A percentile compares a stretch with the other conserved stretches of the same genome.
Conservation (phyloP, 2,329 filamentous ascomycete genomes). For the Sporothrix luriei region DNA sequence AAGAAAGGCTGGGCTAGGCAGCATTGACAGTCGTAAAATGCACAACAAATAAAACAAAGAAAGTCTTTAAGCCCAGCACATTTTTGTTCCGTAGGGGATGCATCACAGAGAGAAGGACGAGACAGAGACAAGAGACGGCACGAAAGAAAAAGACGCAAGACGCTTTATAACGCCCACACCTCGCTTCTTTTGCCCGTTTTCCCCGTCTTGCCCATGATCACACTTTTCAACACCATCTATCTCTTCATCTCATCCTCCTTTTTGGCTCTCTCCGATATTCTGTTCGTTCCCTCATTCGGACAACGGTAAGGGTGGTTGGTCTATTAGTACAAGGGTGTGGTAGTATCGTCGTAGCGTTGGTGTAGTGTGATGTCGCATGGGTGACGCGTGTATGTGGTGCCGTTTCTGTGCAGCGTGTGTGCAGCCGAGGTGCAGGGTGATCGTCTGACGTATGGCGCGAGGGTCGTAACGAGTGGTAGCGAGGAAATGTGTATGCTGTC, state of each 20-base stretch:
- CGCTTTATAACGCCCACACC: conserved; percentile 5
- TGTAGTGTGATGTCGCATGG: not conserved
- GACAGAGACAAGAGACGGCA: not conserved
- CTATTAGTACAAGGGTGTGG: conserved; percentile 21
- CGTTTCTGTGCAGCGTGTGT: not conserved
- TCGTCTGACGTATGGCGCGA: not conserved
- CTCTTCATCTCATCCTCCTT: not conserved
- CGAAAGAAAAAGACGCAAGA: not conserved
- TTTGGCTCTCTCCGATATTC: not conserved
- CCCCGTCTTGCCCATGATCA: not conserved
- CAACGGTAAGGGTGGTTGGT: not conserved
- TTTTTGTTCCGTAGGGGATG: not conserved
- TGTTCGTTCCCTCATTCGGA: not conserved
- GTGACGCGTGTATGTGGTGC: not conserved
- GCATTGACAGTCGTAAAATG: not conserved
- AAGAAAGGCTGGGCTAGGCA: no score
- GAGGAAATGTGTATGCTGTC: no score
- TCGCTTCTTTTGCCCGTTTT: not conserved
- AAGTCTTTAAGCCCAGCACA: conserved; percentile 17
- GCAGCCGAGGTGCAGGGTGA: not conserved
- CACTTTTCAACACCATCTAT: not conserved
- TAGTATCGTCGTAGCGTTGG: not conserved
- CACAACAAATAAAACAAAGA: not conserved
- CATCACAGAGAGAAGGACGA: not conserved
- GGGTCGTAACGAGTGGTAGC: conserved; percentile 14